A percentile compares a stretch with the other conserved stretches of the same genome.
Evolutionary conservation across 352 stramenopile genomes (phyloP).

Genomic region (Phytophthora cactorum): DNA sequence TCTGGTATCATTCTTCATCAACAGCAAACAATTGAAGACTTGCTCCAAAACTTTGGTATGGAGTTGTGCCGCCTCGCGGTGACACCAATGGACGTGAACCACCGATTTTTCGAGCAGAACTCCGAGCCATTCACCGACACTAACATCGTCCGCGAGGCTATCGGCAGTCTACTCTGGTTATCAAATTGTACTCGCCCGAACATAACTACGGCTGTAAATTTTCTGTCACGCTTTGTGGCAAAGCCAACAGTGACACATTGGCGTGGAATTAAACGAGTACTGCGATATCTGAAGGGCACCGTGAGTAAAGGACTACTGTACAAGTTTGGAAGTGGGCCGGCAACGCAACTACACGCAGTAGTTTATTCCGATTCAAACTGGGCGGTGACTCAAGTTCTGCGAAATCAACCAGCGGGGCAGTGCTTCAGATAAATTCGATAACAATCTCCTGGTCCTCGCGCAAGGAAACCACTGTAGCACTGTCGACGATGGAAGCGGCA

Average conservation of each 20-base stretch:
- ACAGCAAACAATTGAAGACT: conserved; percentile 1
- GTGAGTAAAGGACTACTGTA: neutral
- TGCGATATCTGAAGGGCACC: neutral
- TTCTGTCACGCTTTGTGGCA: neutral
- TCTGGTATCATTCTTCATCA: conserved; percentile 11
- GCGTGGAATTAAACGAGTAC: neutral
- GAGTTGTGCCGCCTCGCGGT: neutral
- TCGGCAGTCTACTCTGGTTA: neutral
- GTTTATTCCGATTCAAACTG: neutral
- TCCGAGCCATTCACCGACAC: neutral
- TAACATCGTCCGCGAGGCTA: neutral
- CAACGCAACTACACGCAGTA: neutral
- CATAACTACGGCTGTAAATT: neutral
- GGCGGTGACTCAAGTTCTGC: neutral
- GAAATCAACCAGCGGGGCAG: neutral
- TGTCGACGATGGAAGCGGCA: neutral
- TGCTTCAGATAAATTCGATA: neutral
- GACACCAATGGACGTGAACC: neutral
- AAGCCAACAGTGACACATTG: neutral
- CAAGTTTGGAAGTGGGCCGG: neutral
- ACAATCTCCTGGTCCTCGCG: neutral
- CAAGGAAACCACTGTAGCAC: neutral
- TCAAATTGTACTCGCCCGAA: neutral
- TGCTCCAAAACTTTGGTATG: conserved; percentile 15
- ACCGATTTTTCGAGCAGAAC: neutral